These are phyloP conservation scores for Citrus australasica DNA, from an alignment of 345 rosid genomes.

Conservation along the genomic window DNA sequence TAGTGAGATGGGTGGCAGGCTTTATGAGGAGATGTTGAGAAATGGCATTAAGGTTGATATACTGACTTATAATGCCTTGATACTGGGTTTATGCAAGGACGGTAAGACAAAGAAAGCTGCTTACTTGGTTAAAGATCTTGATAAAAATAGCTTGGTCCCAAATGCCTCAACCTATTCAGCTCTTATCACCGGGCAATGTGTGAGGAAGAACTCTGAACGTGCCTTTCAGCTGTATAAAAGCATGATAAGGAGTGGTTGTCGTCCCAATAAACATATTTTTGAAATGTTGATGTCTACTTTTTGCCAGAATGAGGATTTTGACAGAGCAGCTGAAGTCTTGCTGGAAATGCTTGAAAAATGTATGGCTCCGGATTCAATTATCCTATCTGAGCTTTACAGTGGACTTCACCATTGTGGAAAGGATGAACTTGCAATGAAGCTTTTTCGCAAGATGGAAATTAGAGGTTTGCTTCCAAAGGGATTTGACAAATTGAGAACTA, in stretches of 20 bases:
- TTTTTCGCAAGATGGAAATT: constrained; percentile 42
- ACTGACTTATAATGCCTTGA: constrained; percentile 75
- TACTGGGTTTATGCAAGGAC: constrained; percentile 72
- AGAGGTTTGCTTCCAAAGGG: constrained; percentile 32
- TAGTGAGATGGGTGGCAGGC: constrained; percentile 50
- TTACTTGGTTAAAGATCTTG: constrained; percentile 65
- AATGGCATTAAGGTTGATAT: constrained; percentile 57
- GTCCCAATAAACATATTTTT: constrained; percentile 53
- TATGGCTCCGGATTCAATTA: constrained; percentile 37
- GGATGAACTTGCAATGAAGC: constrained; percentile 38
- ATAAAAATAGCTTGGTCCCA: constrained; percentile 60
- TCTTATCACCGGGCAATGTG: constrained; percentile 75
- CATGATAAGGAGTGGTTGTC: constrained; percentile 68
- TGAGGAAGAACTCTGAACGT: constrained; percentile 58
- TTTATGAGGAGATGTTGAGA: constrained; percentile 67
- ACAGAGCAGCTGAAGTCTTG: constrained; percentile 58
- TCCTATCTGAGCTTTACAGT: constrained; percentile 34
- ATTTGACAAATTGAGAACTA: constrained; percentile 17
- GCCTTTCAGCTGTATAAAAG: constrained; percentile 66
- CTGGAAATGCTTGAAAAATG: constrained; percentile 56
- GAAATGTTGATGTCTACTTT: constrained; percentile 46
- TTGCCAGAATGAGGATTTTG: constrained; percentile 56
- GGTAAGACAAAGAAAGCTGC: constrained; percentile 96
- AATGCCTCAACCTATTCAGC: constrained; percentile 78
- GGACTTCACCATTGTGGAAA: constrained; percentile 54